phyloP scores from a whole-genome alignment of 2,329 filamentous ascomycete genomes.

The Calonectria pteridis region DNA sequence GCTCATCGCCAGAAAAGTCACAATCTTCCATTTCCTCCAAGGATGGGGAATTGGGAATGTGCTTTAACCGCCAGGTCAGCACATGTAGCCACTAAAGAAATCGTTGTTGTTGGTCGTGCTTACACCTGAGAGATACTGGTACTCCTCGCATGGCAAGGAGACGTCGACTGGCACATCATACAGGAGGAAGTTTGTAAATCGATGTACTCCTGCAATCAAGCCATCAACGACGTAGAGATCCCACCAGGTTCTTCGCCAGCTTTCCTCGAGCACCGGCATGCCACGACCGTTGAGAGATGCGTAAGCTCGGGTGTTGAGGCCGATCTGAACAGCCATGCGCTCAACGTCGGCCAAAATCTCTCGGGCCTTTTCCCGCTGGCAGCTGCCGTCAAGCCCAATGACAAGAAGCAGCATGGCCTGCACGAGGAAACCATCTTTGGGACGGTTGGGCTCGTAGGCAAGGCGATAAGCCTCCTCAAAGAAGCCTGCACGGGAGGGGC shows the following conservation, averaged over 20 bases:
- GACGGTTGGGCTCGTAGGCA: constrained; percentile 59
- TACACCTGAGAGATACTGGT: constrained; percentile 74
- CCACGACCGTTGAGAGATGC: constrained; percentile 73
- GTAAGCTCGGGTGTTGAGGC: constrained; percentile 78
- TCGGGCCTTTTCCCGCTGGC: constrained; percentile 76
- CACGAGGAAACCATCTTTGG: constrained; percentile 73
- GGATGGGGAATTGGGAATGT: constrained; percentile 69
- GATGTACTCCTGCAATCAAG: constrained; percentile 84
- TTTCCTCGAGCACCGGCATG: constrained; percentile 80
- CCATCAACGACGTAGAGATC: constrained; percentile 84
- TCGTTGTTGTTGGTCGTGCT: constrained; percentile 39
- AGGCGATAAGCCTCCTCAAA: constrained; percentile 70
- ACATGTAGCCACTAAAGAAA: neutral
- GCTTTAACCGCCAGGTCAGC: constrained; percentile 52
- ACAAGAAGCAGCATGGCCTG: constrained; percentile 84
- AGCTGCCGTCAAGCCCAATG: constrained; percentile 82
- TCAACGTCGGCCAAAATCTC: constrained; percentile 77
- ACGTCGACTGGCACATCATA: constrained; percentile 77
- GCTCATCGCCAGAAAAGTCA: constrained; percentile 78
- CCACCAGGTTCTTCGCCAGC: constrained; percentile 93
- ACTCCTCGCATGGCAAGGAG: constrained; percentile 84
- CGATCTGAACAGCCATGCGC: constrained; percentile 79
- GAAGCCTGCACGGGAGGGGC: constrained; percentile 60
- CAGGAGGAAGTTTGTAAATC: constrained; percentile 77
- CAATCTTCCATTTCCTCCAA: constrained; percentile 82